Conservation (phyloP, 208 protist species). For the Crithidia acanthocephali region DNA sequence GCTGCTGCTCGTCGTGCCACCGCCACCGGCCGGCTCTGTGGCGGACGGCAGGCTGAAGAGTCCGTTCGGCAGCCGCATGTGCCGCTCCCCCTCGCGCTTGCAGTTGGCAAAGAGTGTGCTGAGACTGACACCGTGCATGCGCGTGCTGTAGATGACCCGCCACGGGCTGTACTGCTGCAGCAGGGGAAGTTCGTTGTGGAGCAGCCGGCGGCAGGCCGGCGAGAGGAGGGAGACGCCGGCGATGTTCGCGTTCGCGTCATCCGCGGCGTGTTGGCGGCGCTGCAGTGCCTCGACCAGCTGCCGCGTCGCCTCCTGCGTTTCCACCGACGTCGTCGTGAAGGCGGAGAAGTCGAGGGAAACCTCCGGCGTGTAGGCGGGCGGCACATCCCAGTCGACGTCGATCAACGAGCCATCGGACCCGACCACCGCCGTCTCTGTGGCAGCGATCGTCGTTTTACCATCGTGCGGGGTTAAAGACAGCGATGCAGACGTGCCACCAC, state of each 20-base stretch:
- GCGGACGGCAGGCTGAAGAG: constrained; percentile 6
- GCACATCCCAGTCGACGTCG: constrained; percentile 35
- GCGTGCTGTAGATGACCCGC: constrained; percentile 78
- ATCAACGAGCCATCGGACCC: neutral
- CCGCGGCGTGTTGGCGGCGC: constrained; percentile 19
- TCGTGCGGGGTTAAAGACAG: neutral
- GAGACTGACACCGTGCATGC: constrained; percentile 67
- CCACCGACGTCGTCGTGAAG: constrained; percentile 64
- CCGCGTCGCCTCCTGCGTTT: constrained; percentile 50
- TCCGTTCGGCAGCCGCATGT: constrained; percentile 4
- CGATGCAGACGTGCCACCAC: neutral
- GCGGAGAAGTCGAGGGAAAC: constrained; percentile 70
- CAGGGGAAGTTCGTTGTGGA: constrained; percentile 67
- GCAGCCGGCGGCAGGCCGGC: constrained; percentile 40
- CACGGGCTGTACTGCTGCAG: constrained; percentile 69
- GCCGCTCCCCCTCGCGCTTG: constrained; percentile 40
- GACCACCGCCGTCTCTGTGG: constrained; percentile 11
- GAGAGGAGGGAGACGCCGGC: constrained; percentile 52
- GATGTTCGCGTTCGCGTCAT: neutral
- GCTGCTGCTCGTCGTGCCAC: neutral
- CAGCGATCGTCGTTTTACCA: neutral
- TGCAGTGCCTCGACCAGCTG: constrained; percentile 41
- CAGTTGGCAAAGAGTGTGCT: constrained; percentile 57
- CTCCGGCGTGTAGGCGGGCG: constrained; percentile 44
- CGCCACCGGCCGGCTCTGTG: neutral